Percentiles rank a stretch among this genome's conserved stretches.
Conservation (phyloP, 495 filamentous ascomycete species). For the Letharia columbiana region DNA sequence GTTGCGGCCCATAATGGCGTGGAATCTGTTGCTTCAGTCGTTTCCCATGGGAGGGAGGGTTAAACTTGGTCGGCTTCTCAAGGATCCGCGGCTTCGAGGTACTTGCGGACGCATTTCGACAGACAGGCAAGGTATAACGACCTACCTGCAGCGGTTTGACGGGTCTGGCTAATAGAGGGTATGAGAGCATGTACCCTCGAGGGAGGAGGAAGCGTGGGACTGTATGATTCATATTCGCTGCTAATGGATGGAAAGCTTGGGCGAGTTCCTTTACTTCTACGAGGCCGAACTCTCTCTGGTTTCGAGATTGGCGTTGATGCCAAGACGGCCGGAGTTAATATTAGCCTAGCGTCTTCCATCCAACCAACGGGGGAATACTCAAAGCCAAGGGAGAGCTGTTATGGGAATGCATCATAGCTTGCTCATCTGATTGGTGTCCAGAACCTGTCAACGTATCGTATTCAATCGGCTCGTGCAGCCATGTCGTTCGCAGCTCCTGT, state of each 20-base stretch:
- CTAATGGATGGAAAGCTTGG: neutral
- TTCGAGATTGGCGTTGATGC: neutral
- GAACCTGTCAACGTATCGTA: too few relatives aligned
- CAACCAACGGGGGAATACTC: too few relatives aligned
- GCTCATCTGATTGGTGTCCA: too few relatives aligned
- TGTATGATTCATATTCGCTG: slow-evolving; percentile 3
- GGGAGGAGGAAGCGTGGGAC: slow-evolving; percentile 12
- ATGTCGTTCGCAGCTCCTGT: too few relatives aligned
- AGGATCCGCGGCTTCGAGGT: slow-evolving; percentile 51
- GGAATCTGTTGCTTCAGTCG: slow-evolving; percentile 40
- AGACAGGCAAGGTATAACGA: neutral
- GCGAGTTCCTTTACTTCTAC: neutral
- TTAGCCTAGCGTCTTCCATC: too few relatives aligned
- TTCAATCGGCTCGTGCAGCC: too few relatives aligned
- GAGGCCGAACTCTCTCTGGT: too few relatives aligned
- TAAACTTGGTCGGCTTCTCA: slow-evolving; percentile 72
- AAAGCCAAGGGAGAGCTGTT: too few relatives aligned
- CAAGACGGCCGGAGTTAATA: neutral
- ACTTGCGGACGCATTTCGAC: slow-evolving; percentile 19
- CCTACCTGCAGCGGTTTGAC: neutral
- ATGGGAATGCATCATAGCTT: too few relatives aligned
- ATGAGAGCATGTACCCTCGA: neutral
- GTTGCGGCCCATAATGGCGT: slow-evolving; percentile 54
- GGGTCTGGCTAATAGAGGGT: neutral
- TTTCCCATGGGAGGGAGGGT: slow-evolving; percentile 72